Percentiles rank a stretch among this genome's conserved stretches.
Evolutionary conservation across 2,329 filamentous ascomycete species (phyloP).

Genomic region (Fusarium chlamydosporum): DNA sequence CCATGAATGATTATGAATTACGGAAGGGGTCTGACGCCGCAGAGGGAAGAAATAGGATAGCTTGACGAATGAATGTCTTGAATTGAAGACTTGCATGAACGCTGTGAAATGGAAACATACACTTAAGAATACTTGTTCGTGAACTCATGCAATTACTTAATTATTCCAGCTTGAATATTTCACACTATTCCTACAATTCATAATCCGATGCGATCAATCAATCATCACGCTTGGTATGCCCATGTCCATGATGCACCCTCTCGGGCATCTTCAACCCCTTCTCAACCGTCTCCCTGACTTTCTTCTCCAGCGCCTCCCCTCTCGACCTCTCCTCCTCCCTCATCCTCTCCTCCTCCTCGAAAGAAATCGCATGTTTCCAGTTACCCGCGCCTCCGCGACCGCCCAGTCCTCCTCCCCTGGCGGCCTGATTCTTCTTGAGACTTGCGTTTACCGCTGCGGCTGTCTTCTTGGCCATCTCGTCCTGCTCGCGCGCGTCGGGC

Average conservation of each 20-base stretch:
- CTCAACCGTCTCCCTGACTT: slow-evolving; percentile 63
- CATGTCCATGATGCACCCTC: slow-evolving; percentile 58
- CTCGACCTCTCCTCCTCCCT: slow-evolving; percentile 44
- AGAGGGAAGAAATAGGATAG: neutral
- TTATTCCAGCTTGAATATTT: neutral
- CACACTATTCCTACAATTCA: neutral
- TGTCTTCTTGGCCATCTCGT: slow-evolving; percentile 54
- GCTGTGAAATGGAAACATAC: neutral
- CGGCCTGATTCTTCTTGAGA: slow-evolving; percentile 46
- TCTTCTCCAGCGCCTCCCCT: slow-evolving; percentile 59
- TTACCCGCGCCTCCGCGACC: slow-evolving; percentile 73
- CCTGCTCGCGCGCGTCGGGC: slow-evolving; percentile 53
- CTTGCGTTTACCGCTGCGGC: slow-evolving; percentile 55
- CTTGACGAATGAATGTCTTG: neutral
- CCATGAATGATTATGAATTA: neutral
- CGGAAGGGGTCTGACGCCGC: neutral
- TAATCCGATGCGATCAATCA: slow-evolving; percentile 7
- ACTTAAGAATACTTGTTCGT: neutral
- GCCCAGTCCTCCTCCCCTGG: slow-evolving; percentile 41
- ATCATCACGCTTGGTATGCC: slow-evolving; percentile 24
- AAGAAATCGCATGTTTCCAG: slow-evolving; percentile 55
- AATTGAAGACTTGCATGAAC: neutral
- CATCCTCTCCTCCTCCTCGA: slow-evolving; percentile 50
- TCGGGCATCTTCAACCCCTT: slow-evolving; percentile 62
- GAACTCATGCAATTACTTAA: neutral